A percentile compares a stretch with the other conserved stretches of the same genome.
phyloP scores from a whole-genome alignment of 1,139 yeast genomes.

The Scheffersomyces lignicola region DNA sequence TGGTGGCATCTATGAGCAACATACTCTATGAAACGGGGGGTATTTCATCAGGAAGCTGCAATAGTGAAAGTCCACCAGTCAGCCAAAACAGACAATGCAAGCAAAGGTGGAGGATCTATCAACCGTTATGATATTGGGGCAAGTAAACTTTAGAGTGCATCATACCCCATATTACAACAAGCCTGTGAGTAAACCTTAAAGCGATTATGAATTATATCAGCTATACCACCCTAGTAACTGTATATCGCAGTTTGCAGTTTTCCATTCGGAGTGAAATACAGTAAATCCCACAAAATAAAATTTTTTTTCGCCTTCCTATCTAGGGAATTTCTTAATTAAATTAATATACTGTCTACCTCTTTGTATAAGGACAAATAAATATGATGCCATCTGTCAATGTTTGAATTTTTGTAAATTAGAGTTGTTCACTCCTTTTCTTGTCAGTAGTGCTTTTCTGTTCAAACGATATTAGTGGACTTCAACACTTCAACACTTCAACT shows the following conservation, averaged over 20 bases:
- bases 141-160: neutral
- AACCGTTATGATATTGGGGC: neutral
- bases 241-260: neutral
- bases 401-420: neutral
- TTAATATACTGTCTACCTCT: neutral
- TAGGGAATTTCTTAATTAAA: neutral
- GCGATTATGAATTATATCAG: neutral
- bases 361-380: neutral
- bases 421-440: neutral
- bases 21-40: conserved; percentile 1
- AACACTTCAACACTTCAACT: no score
- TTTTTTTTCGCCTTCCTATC: conserved; percentile 10
- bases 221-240: neutral
- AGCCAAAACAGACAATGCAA: no score
- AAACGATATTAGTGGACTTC: neutral
- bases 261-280: neutral
- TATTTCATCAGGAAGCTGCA: no score
- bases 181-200: neutral
- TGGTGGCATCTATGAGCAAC: neutral
- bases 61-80: no score
- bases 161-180: neutral
- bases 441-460: neutral
- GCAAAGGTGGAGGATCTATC: neutral
- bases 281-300: conserved; percentile 8
- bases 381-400: neutral